Conservation (phyloP, 140 eudicot genomes). For the Oenanthe javanica region DNA sequence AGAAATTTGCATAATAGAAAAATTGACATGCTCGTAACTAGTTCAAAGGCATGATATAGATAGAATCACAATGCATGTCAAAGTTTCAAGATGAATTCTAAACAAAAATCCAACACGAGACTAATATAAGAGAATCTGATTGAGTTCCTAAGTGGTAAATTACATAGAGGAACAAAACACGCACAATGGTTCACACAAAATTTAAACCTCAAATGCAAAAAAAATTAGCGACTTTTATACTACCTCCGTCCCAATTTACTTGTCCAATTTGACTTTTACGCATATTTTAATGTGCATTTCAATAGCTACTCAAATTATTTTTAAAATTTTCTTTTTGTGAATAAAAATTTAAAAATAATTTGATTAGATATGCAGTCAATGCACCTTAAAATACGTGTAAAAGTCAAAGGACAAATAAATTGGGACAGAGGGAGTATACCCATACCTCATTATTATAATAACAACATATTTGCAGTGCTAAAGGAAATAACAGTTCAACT, state of each 20-base stretch:
- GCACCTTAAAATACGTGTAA: too few relatives aligned
- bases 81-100: neutral
- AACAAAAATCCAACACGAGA: neutral
- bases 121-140: neutral
- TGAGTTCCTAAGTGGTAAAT: neutral
- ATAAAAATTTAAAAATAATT: too few relatives aligned
- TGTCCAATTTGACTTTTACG: too few relatives aligned
- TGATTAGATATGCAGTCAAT: too few relatives aligned
- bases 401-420: too few relatives aligned
- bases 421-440: too few relatives aligned
- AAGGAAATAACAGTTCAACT: neutral
- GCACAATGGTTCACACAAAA: neutral
- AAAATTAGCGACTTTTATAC: neutral
- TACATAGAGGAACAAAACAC: neutral
- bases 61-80: neutral
- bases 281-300: too few relatives aligned
- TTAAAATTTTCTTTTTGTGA: too few relatives aligned
- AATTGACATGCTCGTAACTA: neutral
- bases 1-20: neutral
- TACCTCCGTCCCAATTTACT: too few relatives aligned
- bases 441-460: too few relatives aligned
- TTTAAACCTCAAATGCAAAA: neutral
- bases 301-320: too few relatives aligned
- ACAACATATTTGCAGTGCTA: neutral
- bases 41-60: neutral